phyloP scores from a whole-genome alignment of 2,329 filamentous ascomycete genomes.

The Blumeriella jaapii region DNA sequence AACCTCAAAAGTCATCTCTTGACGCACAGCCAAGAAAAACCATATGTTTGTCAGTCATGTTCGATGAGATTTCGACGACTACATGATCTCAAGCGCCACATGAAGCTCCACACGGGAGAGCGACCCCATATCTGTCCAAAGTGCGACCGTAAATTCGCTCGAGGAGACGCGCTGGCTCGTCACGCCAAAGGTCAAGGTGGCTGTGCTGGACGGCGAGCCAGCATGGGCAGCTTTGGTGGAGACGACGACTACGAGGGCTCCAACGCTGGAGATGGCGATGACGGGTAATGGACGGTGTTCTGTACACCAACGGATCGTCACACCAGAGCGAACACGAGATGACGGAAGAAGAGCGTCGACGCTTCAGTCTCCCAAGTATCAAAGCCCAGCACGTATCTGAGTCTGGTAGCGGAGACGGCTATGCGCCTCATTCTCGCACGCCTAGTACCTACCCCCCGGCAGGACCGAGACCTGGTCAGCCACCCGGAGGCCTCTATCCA shows the following conservation, averaged over 20 bases:
- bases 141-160: conserved; percentile 87
- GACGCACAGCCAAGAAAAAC: conserved; percentile 97
- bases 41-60: conserved; percentile 88
- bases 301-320: conserved; percentile 36
- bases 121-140: conserved; percentile 90
- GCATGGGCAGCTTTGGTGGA: conserved; percentile 69
- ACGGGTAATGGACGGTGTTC: conserved; percentile 45
- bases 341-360: conserved; percentile 46
- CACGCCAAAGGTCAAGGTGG: conserved; percentile 94
- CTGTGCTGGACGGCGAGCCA: conserved; percentile 82
- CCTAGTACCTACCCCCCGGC: conserved; percentile 69
- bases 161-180: conserved; percentile 85
- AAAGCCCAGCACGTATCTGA: conserved; percentile 58
- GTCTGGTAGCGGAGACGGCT: conserved; percentile 24
- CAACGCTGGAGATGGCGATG: conserved; percentile 40
- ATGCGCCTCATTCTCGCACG: conserved; percentile 50
- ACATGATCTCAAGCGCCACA: conserved; percentile 91
- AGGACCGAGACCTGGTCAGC: conserved; percentile 37
- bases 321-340: conserved; percentile 49
- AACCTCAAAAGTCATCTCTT: conserved; percentile 95
- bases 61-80: conserved; percentile 83
- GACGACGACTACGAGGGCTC: conserved; percentile 60
- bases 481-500: conserved; percentile 47
- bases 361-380: conserved; percentile 63
- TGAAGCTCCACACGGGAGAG: conserved; percentile 93